phyloP scores from a whole-genome alignment of 495 filamentous ascomycete species.

The Neurospora sp. region DNA sequence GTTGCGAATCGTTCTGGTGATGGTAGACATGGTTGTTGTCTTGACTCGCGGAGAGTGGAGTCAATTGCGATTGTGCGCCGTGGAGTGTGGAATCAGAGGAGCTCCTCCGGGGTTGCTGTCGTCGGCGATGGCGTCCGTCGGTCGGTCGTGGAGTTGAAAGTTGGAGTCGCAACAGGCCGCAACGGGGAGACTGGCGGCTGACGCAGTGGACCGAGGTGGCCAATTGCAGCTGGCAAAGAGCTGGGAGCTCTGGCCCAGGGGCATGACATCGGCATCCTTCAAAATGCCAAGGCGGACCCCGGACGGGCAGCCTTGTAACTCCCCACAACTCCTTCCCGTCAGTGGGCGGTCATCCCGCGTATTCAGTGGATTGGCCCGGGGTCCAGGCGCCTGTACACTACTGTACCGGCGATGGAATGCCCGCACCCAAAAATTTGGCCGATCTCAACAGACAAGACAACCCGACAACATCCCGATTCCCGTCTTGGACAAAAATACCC shows the following conservation, averaged over 20 bases:
- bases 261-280: background rate
- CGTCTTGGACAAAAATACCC: background rate
- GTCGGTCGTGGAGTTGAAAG: background rate
- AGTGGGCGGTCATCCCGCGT: background rate
- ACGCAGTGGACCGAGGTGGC: background rate
- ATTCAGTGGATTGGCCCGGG: background rate
- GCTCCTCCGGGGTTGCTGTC: background rate
- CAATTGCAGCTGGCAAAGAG: background rate
- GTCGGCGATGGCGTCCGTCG: background rate
- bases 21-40: conserved; percentile 73
- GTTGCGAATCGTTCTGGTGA: conserved; percentile 77
- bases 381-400: background rate
- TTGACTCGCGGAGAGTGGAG: background rate
- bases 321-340: background rate
- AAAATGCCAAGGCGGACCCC: background rate
- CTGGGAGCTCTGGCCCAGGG: background rate
- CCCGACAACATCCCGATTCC: background rate
- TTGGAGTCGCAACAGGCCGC: background rate
- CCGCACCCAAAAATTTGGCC: background rate
- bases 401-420: background rate
- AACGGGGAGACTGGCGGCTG: background rate
- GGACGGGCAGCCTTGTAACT: background rate
- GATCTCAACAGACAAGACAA: background rate
- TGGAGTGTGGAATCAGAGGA: conserved; percentile 16
- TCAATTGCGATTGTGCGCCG: conserved; percentile 7